phyloP scores from a whole-genome alignment of 2,329 filamentous ascomycete genomes.

The Colletotrichum sp. region DNA sequence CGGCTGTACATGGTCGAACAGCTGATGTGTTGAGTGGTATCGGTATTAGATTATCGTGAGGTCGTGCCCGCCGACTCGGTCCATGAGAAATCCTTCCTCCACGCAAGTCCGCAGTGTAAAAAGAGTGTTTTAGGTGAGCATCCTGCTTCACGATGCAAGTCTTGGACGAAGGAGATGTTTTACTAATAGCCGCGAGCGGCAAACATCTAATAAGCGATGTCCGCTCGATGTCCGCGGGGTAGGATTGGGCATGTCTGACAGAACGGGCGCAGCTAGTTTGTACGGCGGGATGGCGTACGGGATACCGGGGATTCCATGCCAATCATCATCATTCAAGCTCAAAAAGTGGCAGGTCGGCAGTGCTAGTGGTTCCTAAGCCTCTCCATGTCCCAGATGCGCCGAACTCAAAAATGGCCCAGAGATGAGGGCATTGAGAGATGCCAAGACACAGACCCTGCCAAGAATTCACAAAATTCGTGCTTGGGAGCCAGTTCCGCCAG shows the following conservation, averaged over 20 bases:
- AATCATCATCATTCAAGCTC: not conserved
- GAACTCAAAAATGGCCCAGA: not conserved
- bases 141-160: not conserved
- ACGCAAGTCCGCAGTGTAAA: not conserved
- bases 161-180: not conserved
- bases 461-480: not conserved
- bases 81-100: not conserved
- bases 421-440: not conserved
- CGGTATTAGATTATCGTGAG: not conserved
- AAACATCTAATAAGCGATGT: not conserved
- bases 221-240: not conserved
- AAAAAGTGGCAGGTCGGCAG: not conserved
- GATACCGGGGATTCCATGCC: not conserved
- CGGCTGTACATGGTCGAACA: not conserved
- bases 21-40: not conserved
- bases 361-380: not conserved
- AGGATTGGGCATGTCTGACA: not conserved
- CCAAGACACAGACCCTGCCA: not conserved
- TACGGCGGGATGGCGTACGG: not conserved
- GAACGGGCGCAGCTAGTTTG: not conserved
- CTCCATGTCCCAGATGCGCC: not conserved
- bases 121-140: not conserved
- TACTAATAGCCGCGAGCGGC: not conserved
- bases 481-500: not conserved
- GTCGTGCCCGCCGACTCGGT: conserved; percentile 4